phyloP scores from a whole-genome alignment of 305 asterid species.

The Fraxinus nigra region DNA sequence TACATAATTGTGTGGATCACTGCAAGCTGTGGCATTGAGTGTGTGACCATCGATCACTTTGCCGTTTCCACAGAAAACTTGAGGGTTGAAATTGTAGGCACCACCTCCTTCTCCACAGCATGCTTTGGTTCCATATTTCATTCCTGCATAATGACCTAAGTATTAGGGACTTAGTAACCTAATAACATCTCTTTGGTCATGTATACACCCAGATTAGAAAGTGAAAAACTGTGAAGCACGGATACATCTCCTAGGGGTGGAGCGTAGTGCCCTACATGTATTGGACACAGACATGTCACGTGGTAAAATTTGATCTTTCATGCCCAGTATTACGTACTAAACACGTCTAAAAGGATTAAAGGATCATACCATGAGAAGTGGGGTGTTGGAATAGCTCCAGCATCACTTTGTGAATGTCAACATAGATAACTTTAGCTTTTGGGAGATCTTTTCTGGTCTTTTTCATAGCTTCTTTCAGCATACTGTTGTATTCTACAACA shows the following conservation, averaged over 20 bases:
- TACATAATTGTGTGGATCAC: conserved; percentile 62
- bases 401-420: conserved; percentile 58
- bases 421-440: conserved; percentile 53
- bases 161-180: not conserved
- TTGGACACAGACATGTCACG: not conserved
- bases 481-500: conserved; percentile 53
- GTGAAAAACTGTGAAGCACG: not conserved
- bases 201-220: no score
- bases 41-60: conserved; percentile 46
- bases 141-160: conserved; percentile 33
- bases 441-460: conserved; percentile 40
- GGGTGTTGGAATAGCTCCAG: conserved; percentile 73
- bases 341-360: not conserved
- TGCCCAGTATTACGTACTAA: not conserved
- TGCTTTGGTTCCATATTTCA: conserved; percentile 62
- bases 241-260: not conserved
- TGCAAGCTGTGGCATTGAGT: conserved; percentile 49
- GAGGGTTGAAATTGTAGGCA: conserved; percentile 48
- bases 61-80: conserved; percentile 53
- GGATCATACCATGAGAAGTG: conserved; percentile 49
- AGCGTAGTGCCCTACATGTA: not conserved
- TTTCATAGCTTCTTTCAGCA: conserved; percentile 48
- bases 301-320: not conserved
- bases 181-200: not conserved
- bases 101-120: conserved; percentile 85